Evolutionary conservation across 2,329 filamentous ascomycete genomes (phyloP), one percentile per base, ranked within the genome.

Genomic region (Hypoxylon sp.): DNA sequence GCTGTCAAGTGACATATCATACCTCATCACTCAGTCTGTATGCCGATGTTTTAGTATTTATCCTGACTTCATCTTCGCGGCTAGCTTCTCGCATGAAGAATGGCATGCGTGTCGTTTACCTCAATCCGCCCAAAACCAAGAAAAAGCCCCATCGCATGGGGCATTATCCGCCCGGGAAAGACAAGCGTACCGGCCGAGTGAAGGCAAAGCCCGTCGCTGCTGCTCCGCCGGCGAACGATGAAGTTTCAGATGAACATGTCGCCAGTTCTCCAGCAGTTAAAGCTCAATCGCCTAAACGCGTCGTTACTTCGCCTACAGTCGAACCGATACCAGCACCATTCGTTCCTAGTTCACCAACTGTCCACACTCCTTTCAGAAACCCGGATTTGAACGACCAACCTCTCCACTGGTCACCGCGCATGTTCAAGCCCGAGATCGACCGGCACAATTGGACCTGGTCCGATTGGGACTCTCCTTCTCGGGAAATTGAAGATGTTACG

Each of bases 381-480:
- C 64, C 65, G 21, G 23, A 68, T 41, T 41, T 68, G 51, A 58
- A 65, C 55, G 59, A 65, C 32, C 23, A 55, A 16, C 64, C 61
- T 5, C 39, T 65, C 12, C 65, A 55, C 51, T 67, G 61, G 64
- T 68, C 61, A 41, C 67, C 67, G 9, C 34, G 61, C 37, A 70
- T 68, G 64, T 70, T 70, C 61, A 61, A 63, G 41, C 52, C 64
- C 11, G 58, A 68, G 30, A 58, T 65, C 12, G 61, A 68, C 46
- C 61, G 65, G n/a, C 25, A 65, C 43, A 65, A 70, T 37, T 70
- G 61, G 58, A 61, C 61, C 43, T 70, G 64, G 67, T 70, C 67
- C 29, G 61, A 65, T n/a, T 70, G 67, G 67, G 58, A 65, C 47
- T 70, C 67, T 25, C 67, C 67, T 32, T 70, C 67, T 37, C 55